Base-by-base conservation (phyloP, 768 basidiomycete species). In the Sporobolomyces roseus region DNA sequence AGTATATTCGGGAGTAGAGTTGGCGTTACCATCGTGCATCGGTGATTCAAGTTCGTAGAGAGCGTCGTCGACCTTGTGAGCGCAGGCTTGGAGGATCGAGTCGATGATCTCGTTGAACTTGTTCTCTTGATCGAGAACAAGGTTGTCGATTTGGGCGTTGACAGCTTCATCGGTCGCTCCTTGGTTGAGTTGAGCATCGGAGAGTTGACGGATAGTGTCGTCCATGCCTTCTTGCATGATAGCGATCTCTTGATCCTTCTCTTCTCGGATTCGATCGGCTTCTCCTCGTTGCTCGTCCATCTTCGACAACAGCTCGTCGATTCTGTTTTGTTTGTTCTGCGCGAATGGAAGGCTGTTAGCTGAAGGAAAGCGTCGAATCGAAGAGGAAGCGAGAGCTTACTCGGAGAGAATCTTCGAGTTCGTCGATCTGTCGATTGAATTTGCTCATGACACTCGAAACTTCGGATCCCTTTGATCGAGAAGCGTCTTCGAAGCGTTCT, bases 11-110 rank as follows among this genome's bases (percentile, higher is more conserved):
- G 96, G 96, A 0, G 96, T 98, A n/a, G 94, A 91, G 77, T 90
- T 94, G 74, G 88, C 84, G 79, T 98, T 97, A 43, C 94, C 96
- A 6, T 89, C 88, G 75, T 92, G 90, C 46, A 90, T 88, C 3
- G 92, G 91, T 5, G 96, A 96, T 79, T 99, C 94, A 48, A 99
- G 84, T 79, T 98, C 96, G 79, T 98, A 99, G 74, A 98, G 90
- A 8, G 91, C 85, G 76, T 98, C 93, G 73, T 99, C 96, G 30
- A 99, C 88, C 79, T 98, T 98, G 74, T 93, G 89, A 35, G 96
- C 88, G 78, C 94, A 97, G 5, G 91, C 90, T 78, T 96, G 91
- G 27, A 99, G 81, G 77, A 98, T 97, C 0, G 94, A 98, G 80
- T 99, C 94, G 75, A 99, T 98, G 77, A 99, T 93, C 75, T 91